These are phyloP conservation scores for Tylopilus felleus DNA, from an alignment of 768 basidiomycete species.

Conservation along the genomic window DNA sequence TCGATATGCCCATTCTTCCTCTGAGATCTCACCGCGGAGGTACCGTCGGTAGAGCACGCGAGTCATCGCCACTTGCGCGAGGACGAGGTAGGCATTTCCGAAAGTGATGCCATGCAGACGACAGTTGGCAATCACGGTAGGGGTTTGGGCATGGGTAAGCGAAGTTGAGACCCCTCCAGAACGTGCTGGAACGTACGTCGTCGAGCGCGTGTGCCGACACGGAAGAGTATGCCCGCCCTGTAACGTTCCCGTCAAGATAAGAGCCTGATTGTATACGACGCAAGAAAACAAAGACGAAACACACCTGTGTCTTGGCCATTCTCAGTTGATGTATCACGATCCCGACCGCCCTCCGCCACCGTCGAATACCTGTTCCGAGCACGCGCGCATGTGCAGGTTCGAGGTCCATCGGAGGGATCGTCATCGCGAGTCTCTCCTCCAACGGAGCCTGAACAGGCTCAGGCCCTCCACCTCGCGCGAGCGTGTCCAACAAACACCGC, in stretches of 20 bases:
- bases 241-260: neutral
- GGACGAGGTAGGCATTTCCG: constrained; percentile 46
- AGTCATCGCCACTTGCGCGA: constrained; percentile 51
- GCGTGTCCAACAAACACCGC: constrained; percentile 44
- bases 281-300: too few species aligned
- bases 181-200: constrained; percentile 35
- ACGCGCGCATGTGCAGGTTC: constrained; percentile 27
- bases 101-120: constrained; percentile 45
- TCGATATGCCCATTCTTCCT: constrained; percentile 52
- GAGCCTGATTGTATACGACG: neutral
- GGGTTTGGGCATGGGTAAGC: constrained; percentile 32
- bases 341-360: constrained; percentile 48
- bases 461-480: constrained; percentile 17
- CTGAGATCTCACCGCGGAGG: constrained; percentile 44
- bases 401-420: constrained; percentile 37
- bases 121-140: constrained; percentile 36
- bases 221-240: constrained; percentile 61
- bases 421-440: constrained; percentile 40
- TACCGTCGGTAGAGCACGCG: constrained; percentile 48
- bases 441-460: constrained; percentile 24
- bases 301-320: constrained; percentile 35
- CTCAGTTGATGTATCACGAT: constrained; percentile 35
- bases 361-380: constrained; percentile 33
- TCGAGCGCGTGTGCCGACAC: constrained; percentile 35
- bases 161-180: constrained; percentile 24